A percentile compares a stretch with the other conserved stretches of the same genome.
Evolutionary conservation across 75 land plant species (phyloP).

Genomic region (Adiantum capillusveneris): DNA sequence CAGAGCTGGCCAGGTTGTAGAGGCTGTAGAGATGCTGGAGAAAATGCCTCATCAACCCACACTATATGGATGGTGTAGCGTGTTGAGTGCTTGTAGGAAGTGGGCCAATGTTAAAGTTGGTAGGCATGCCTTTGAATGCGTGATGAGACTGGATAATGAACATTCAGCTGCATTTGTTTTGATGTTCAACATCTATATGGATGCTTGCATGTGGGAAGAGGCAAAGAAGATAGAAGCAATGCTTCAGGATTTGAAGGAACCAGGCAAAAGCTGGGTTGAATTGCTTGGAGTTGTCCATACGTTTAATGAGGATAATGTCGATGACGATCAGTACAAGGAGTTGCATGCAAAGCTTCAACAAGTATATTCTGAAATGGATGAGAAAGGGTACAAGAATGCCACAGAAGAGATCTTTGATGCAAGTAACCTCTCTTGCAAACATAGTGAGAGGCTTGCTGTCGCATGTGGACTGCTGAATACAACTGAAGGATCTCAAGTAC

Average conservation of each 20-base stretch:
- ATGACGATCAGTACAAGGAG: not conserved
- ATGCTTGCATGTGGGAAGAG: slow-evolving; percentile 9
- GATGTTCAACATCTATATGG: slow-evolving; percentile 8
- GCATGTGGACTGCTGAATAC: slow-evolving; percentile 3
- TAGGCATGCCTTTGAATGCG: slow-evolving; percentile 2
- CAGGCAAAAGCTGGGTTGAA: slow-evolving; percentile 11
- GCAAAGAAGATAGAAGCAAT: not conserved
- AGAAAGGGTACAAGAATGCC: not conserved
- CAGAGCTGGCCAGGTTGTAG: slow-evolving; percentile 12
- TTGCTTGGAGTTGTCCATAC: slow-evolving; percentile 5
- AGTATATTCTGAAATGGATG: not conserved
- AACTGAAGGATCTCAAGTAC: slow-evolving; percentile 4
- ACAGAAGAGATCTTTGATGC: not conserved
- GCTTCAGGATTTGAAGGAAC: slow-evolving; percentile 5
- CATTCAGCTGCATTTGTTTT: slow-evolving; percentile 5
- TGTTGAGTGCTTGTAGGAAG: slow-evolving; percentile 8
- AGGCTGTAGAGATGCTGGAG: slow-evolving; percentile 10
- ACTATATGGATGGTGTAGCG: not conserved
- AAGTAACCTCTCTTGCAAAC: not conserved
- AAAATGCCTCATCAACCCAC: slow-evolving; percentile 10
- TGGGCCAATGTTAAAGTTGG: slow-evolving; percentile 3
- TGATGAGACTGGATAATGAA: slow-evolving; percentile 8
- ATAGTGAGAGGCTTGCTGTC: slow-evolving; percentile 10
- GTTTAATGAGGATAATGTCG: not conserved
- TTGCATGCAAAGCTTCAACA: slow-evolving; percentile 5